These are phyloP conservation scores for Cyberlindnera suaveolens DNA, from an alignment of 805 yeast genomes.

Conservation along the genomic window DNA sequence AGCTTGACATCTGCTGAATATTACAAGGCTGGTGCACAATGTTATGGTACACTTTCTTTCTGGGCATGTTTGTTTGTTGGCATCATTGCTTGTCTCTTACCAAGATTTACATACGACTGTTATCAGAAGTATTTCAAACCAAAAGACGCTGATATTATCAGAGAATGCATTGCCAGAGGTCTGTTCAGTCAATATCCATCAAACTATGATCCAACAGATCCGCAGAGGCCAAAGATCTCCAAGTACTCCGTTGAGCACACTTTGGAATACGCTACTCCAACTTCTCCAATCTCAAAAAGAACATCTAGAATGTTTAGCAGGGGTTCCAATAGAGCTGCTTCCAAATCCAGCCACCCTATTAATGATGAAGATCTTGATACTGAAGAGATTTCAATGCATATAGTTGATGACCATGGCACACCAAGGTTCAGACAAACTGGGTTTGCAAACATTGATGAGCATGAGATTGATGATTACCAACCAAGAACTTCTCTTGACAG, in stretches of 20 bases:
- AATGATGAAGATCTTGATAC: slow-evolving; percentile 27
- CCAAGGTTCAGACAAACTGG: slow-evolving; percentile 18
- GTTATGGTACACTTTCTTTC: slow-evolving; percentile 53
- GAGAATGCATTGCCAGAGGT: slow-evolving; percentile 65
- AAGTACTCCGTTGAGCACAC: slow-evolving; percentile 33
- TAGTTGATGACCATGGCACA: slow-evolving; percentile 22
- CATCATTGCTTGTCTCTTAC: slow-evolving; percentile 55
- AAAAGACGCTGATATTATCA: slow-evolving; percentile 62
- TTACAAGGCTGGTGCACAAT: slow-evolving; percentile 58
- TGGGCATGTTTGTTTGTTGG: slow-evolving; percentile 70
- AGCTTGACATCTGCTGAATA: slow-evolving; percentile 47
- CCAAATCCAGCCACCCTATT: slow-evolving; percentile 14
- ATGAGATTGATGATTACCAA: slow-evolving; percentile 2
- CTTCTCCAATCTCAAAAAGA: slow-evolving; percentile 22
- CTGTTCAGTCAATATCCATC: slow-evolving; percentile 61
- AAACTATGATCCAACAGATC: slow-evolving; percentile 77
- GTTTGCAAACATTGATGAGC: slow-evolving; percentile 1
- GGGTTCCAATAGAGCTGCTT: slow-evolving; percentile 22
- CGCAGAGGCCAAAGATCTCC: slow-evolving; percentile 49
- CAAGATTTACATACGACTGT: slow-evolving; percentile 60
- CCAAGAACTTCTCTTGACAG: slow-evolving; percentile 33
- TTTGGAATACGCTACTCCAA: slow-evolving; percentile 20
- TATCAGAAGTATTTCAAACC: slow-evolving; percentile 49
- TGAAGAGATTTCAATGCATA: slow-evolving; percentile 33
- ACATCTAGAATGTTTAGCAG: slow-evolving; percentile 35